Conservation (phyloP, 441 rosid species). For the Theobroma grandiflorum region DNA sequence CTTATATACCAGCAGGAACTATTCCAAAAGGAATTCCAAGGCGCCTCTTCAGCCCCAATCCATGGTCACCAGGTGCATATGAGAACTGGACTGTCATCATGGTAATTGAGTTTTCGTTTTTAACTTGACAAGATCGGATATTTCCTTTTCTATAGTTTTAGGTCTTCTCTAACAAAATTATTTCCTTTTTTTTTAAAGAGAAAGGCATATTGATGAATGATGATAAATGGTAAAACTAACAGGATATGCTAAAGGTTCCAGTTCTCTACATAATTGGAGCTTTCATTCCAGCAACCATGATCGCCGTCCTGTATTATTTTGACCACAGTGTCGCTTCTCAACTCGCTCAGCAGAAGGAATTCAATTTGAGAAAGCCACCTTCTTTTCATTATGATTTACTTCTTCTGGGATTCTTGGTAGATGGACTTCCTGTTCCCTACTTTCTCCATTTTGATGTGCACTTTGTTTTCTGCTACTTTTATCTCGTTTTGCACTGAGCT, state of each 20-base stretch:
- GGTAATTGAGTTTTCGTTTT: constrained; percentile 33
- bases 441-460: not conserved
- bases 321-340: constrained; percentile 83
- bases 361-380: constrained; percentile 71
- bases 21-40: constrained; percentile 72
- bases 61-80: constrained; percentile 78
- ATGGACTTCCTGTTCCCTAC: constrained; percentile 15
- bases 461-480: not conserved
- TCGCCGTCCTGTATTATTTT: constrained; percentile 74
- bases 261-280: constrained; percentile 65
- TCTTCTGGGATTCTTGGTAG: constrained; percentile 75
- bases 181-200: not conserved
- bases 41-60: constrained; percentile 77
- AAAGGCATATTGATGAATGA: constrained; percentile 10
- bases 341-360: constrained; percentile 75
- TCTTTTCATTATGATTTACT: constrained; percentile 72
- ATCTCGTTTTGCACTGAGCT: not conserved
- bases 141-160: constrained; percentile 1
- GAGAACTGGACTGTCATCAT: constrained; percentile 73
- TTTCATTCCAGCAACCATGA: constrained; percentile 73
- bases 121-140: not conserved
- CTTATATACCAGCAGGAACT: constrained; percentile 56
- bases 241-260: constrained; percentile 74
- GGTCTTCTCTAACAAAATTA: not conserved
- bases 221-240: constrained; percentile 29